A percentile compares a stretch with the other conserved stretches of the same genome.
Conservation (phyloP, 2,329 filamentous ascomycete genomes). For the Talaromyces amestolkiae region DNA sequence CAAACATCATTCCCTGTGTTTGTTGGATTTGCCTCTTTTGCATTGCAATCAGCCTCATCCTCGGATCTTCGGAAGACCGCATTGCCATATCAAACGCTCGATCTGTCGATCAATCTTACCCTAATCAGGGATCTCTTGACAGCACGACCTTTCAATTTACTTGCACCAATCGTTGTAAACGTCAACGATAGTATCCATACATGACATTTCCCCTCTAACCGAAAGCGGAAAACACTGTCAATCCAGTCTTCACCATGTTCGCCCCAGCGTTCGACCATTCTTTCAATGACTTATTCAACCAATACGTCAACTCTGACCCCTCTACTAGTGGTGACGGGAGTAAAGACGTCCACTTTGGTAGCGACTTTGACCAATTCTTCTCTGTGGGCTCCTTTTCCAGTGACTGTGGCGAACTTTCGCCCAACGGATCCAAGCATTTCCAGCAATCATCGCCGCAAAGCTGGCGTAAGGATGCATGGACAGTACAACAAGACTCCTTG, state of each 20-base stretch:
- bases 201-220: constrained; percentile 26
- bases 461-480: constrained; percentile 55
- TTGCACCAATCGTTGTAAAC: constrained; percentile 33
- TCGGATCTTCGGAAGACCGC: constrained; percentile 14
- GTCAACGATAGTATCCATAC: constrained; percentile 23
- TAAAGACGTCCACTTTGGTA: constrained; percentile 49
- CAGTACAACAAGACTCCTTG: constrained; percentile 50
- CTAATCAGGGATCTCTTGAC: constrained; percentile 16
- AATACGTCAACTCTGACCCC: constrained; percentile 58
- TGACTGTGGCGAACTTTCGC: constrained; percentile 51
- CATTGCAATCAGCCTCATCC: constrained; percentile 11
- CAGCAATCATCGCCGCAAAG: constrained; percentile 45
- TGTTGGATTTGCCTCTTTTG: constrained; percentile 18
- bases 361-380: constrained; percentile 54
- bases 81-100: constrained; percentile 19
- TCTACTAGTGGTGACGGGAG: constrained; percentile 49
- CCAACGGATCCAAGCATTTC: constrained; percentile 47
- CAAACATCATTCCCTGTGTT: constrained; percentile 33
- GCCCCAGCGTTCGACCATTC: constrained; percentile 50
- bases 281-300: constrained; percentile 62
- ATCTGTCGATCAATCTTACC: constrained; percentile 22
- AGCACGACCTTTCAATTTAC: constrained; percentile 23
- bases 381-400: constrained; percentile 50
- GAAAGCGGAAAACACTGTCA: constrained; percentile 45
- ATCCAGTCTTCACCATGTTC: constrained; percentile 51